These are phyloP conservation scores for Artemisia annua DNA, from an alignment of 129 eudicot genomes.

Conservation along the genomic window DNA sequence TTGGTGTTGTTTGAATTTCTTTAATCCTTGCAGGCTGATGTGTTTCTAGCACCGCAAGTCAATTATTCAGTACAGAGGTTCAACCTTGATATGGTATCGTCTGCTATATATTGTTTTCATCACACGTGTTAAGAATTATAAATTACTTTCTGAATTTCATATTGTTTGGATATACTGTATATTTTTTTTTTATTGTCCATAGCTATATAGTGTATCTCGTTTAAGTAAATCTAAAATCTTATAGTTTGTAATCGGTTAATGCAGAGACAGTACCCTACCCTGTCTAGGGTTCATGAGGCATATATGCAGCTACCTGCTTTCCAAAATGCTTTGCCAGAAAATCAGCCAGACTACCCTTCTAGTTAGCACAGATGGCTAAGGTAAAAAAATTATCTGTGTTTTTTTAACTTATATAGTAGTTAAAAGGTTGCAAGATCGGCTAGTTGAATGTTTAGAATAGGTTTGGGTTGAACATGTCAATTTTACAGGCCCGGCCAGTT, in stretches of 20 bases:
- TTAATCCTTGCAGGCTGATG: constrained; percentile 62
- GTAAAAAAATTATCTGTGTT: neutral
- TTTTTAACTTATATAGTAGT: too few species aligned
- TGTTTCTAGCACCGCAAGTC: constrained; percentile 80
- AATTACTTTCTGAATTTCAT: too few species aligned
- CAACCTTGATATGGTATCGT: constrained; percentile 42
- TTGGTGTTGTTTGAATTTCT: neutral
- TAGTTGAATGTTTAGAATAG: too few species aligned
- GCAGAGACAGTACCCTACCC: constrained; percentile 64
- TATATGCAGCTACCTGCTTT: constrained; percentile 69
- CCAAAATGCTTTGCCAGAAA: constrained; percentile 68
- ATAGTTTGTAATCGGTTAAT: neutral
- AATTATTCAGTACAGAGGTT: constrained; percentile 50
- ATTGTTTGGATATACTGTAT: too few species aligned
- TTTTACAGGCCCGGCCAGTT: too few species aligned
- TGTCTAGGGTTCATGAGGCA: constrained; percentile 56
- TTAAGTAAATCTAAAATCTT: neutral
- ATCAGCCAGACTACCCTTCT: constrained; percentile 67
- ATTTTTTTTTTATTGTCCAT: too few species aligned
- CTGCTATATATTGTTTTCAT: too few species aligned
- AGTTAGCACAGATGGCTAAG: constrained; percentile 11
- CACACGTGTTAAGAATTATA: too few species aligned
- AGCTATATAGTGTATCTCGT: too few species aligned
- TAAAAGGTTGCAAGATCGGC: too few species aligned
- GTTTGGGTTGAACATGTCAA: too few species aligned